Conservation (phyloP, 2,329 filamentous ascomycete genomes). For the Penicillium digitatum region DNA sequence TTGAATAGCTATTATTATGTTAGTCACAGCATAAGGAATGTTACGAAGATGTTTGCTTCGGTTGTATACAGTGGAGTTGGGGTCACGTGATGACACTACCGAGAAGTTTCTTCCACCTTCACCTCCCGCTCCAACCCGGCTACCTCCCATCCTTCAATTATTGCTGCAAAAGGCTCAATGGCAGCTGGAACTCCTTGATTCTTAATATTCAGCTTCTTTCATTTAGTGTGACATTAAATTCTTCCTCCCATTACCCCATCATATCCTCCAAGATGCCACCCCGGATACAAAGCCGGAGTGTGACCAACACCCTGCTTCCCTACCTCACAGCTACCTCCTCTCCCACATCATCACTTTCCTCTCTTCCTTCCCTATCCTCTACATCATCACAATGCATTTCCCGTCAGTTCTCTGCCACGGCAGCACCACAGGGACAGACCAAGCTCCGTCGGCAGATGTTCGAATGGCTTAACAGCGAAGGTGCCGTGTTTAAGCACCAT, state of each 20-base stretch:
- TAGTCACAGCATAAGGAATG: neutral
- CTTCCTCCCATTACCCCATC: neutral
- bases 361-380: constrained; percentile 13
- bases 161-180: constrained; percentile 8
- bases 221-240: neutral
- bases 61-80: neutral
- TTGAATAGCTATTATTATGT: neutral
- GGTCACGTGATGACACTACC: constrained; percentile 24
- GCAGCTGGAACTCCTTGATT: constrained; percentile 11
- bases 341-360: constrained; percentile 21
- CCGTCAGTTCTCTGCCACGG: constrained; percentile 35
- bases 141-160: constrained; percentile 20
- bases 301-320: constrained; percentile 35
- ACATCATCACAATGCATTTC: constrained; percentile 19
- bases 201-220: neutral
- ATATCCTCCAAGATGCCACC: constrained; percentile 35
- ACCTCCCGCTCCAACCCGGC: constrained; percentile 8
- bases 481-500: constrained; percentile 31
- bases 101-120: constrained; percentile 34
- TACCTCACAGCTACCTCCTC: constrained; percentile 31
- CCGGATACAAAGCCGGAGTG: constrained; percentile 36
- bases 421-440: constrained; percentile 46
- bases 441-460: constrained; percentile 55
- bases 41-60: neutral
- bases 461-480: constrained; percentile 52